Evolutionary conservation across 2,329 filamentous ascomycete genomes (phyloP).

Genomic region (Scedosporium boydii): DNA sequence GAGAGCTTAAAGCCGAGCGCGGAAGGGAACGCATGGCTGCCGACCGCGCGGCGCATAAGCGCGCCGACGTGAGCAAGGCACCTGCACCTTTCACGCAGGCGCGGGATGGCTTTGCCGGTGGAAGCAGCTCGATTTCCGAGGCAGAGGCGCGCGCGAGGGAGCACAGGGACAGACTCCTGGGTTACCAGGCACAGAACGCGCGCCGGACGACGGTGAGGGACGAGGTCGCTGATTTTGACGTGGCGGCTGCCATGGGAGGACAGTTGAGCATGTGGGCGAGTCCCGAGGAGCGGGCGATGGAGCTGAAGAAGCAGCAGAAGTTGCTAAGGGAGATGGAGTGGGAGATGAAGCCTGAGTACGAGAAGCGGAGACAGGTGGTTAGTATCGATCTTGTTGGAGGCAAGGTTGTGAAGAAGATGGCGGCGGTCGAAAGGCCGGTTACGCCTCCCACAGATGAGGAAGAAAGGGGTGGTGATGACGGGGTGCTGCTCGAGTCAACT

Average conservation of each 20-base stretch:
- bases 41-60: constrained; percentile 62
- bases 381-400: constrained; percentile 75
- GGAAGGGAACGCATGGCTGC: constrained; percentile 77
- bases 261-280: constrained; percentile 67
- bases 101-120: constrained; percentile 19
- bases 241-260: constrained; percentile 32
- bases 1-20: constrained; percentile 72
- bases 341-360: constrained; percentile 75
- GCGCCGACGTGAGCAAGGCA: constrained; percentile 53
- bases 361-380: constrained; percentile 76
- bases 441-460: constrained; percentile 38
- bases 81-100: constrained; percentile 50
- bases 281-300: constrained; percentile 70
- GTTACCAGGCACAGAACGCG: constrained; percentile 79
- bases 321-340: constrained; percentile 78
- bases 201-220: constrained; percentile 76
- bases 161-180: constrained; percentile 72
- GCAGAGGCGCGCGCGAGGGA: constrained; percentile 61
- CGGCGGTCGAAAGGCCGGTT: constrained; percentile 47
- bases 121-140: constrained; percentile 27
- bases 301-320: constrained; percentile 79
- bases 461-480: constrained; percentile 18
- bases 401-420: constrained; percentile 66
- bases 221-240: constrained; percentile 61
- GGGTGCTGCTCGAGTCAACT: constrained; percentile 21